phyloP scores from a whole-genome alignment of 2,329 filamentous ascomycete species.

The Aspergillus fischeri region DNA sequence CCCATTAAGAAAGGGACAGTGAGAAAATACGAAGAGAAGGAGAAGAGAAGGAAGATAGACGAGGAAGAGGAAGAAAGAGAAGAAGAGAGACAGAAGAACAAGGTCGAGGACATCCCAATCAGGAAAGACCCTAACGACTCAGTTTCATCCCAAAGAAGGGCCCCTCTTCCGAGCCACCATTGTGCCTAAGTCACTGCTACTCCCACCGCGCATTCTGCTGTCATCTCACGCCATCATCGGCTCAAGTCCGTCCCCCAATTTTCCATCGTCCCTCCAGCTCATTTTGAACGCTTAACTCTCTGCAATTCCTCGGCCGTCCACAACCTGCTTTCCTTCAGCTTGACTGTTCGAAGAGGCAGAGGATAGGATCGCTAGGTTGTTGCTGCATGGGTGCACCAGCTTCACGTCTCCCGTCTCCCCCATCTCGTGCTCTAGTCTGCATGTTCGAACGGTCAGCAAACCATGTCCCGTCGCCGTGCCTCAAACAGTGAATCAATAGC shows the following conservation, averaged over 20 bases:
- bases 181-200: not conserved
- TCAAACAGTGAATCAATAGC: slow-evolving; percentile 33
- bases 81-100: not conserved
- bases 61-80: not conserved
- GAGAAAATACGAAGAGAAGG: not conserved
- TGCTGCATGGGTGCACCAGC: not conserved
- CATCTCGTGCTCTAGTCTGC: slow-evolving; percentile 2
- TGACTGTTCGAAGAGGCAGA: not conserved
- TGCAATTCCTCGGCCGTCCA: not conserved
- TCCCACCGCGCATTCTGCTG: not conserved
- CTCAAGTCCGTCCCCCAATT: not conserved
- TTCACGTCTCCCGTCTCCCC: not conserved
- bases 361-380: not conserved
- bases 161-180: not conserved
- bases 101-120: not conserved
- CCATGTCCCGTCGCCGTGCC: slow-evolving; percentile 36
- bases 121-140: not conserved
- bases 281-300: not conserved
- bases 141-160: not conserved
- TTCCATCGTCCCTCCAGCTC: not conserved
- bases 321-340: not conserved
- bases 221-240: not conserved
- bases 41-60: not conserved
- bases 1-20: not conserved
- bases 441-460: slow-evolving; percentile 16